Conservation (phyloP, 1,139 yeast genomes). For the Blastobotrys indianensis region DNA sequence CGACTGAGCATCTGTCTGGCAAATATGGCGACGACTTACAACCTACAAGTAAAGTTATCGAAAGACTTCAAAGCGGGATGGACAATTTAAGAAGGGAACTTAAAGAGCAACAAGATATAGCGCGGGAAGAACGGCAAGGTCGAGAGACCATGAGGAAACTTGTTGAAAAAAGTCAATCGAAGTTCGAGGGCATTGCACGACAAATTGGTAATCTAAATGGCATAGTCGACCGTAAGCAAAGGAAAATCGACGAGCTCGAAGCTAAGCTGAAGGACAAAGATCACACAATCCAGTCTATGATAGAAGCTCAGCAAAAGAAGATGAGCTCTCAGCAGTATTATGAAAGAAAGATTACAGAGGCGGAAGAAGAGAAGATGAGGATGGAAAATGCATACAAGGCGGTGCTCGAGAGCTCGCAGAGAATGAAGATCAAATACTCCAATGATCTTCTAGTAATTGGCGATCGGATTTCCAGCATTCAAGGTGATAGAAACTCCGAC, state of each 20-base stretch:
- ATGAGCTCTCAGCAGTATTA: conserved; percentile 7
- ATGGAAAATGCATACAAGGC: conserved; percentile 23
- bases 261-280: conserved; percentile 11
- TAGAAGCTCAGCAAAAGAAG: conserved; percentile 9
- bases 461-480: conserved; percentile 14
- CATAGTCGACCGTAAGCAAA: conserved; percentile 26
- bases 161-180: conserved; percentile 24
- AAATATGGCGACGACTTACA: conserved; percentile 12
- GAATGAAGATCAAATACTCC: conserved; percentile 19
- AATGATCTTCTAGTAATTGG: conserved; percentile 19
- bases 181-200: conserved; percentile 25
- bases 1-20: conserved; percentile 1
- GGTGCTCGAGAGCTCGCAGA: conserved; percentile 20
- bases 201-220: conserved; percentile 27
- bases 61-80: conserved; percentile 24
- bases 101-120: conserved; percentile 23
- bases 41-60: conserved; percentile 25
- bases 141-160: conserved; percentile 24
- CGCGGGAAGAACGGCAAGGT: conserved; percentile 22
- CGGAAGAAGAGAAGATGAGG: conserved; percentile 21
- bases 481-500: conserved; percentile 19
- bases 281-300: conserved; percentile 13
- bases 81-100: conserved; percentile 25
- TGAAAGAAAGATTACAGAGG: conserved; percentile 10
- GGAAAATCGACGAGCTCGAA: conserved; percentile 26